phyloP scores from a whole-genome alignment of 495 filamentous ascomycete species.

The Penicillium paxilli region DNA sequence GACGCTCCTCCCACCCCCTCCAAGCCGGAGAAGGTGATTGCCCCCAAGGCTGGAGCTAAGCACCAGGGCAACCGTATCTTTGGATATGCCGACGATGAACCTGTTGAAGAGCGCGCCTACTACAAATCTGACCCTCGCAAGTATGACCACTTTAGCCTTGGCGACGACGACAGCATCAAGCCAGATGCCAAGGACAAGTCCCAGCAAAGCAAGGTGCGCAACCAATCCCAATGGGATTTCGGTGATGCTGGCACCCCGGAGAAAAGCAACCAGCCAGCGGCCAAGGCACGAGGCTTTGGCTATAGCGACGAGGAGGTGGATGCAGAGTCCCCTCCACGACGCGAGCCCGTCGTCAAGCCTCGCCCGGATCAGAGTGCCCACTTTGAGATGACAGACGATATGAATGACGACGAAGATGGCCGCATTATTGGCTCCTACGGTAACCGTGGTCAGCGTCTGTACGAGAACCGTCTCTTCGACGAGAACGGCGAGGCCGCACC shows the following conservation, averaged over 20 bases:
- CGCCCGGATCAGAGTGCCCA: constrained; percentile 79
- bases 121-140: constrained; percentile 69
- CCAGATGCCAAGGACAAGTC: constrained; percentile 38
- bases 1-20: constrained; percentile 50
- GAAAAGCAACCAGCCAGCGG: constrained; percentile 57
- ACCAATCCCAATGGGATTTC: constrained; percentile 76
- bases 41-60: constrained; percentile 59
- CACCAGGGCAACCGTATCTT: constrained; percentile 67
- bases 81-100: constrained; percentile 50
- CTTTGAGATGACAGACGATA: constrained; percentile 66
- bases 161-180: constrained; percentile 51
- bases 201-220: constrained; percentile 56
- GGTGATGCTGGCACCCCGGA: constrained; percentile 81
- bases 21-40: constrained; percentile 39
- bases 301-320: constrained; percentile 66
- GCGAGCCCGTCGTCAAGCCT: constrained; percentile 58
- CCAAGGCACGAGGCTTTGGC: constrained; percentile 69
- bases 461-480: constrained; percentile 70
- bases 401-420: constrained; percentile 50
- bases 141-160: constrained; percentile 87
- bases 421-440: constrained; percentile 47
- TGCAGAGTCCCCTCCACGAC: constrained; percentile 56
- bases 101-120: constrained; percentile 37
- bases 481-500: constrained; percentile 45
- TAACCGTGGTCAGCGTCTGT: constrained; percentile 69